Evolutionary conservation across 129 eudicot genomes (phyloP), one percentile per base, ranked within the genome.

Genomic region (Escallonia rubra): DNA sequence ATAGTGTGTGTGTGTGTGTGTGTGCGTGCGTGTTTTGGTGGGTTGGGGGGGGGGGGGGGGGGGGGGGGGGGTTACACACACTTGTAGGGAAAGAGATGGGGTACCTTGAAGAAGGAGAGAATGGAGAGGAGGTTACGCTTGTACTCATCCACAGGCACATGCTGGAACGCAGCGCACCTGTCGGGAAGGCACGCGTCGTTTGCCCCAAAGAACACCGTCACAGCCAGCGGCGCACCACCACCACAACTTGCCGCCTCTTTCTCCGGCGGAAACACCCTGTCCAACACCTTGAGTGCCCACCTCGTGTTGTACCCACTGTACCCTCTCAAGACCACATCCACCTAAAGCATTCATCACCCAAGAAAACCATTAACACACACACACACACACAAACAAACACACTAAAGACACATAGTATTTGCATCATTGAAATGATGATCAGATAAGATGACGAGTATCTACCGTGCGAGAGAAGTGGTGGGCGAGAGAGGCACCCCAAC

Each of bases 221-320:
- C 82, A 34, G 84, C 90, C 63, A 74, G 51, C 67, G 90, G 82
- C 1, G 81, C 79, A 41, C 49, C 82, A 1, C 74, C 80, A 41
- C 49, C 82, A 1, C 74, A 79, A 16, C 53, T 59, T 39, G 12
- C 75, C 61, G 53, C 72, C 67, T 71, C 76, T 51, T 15, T 41
- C 60, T 63, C 61, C 59, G 81, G 34, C 47, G 84, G 82, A 79
- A 89, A 86, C 59, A 89, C 88, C 66, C 62, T 86, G 8, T 86
- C 72, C 42, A 81, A 12, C 64, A 81, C 87, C 80, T 65, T 86
- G 8, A 80, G 54, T 10, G 90, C 93, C 96, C 96, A 86, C 65
- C 96, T 72, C 39, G 90, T 89, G 71, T 89, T 89, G 50, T 89
- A 89, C 66, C 96, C 96, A 53, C 92, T 80, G 63, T 86, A 89